Percentiles rank a stretch among this genome's conserved stretches.
Conservation (phyloP, 2,329 filamentous ascomycete genomes). For the Pseudocercospora pini-densiflorae region DNA sequence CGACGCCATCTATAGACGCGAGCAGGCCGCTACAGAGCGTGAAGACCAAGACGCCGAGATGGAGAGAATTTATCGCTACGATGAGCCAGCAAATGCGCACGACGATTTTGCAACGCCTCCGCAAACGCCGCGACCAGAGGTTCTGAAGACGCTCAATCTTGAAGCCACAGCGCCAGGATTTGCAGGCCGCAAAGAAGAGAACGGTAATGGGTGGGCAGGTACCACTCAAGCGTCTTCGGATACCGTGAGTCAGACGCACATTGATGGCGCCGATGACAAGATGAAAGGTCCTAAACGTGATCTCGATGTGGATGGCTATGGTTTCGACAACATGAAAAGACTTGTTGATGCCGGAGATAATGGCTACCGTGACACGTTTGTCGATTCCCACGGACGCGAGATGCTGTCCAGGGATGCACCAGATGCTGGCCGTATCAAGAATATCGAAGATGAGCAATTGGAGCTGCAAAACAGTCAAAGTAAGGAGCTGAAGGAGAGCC, state of each 20-base stretch:
- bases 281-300: conserved; percentile 53
- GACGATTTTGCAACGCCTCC: conserved; percentile 35
- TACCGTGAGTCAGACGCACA: conserved; percentile 5
- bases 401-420: conserved; percentile 69
- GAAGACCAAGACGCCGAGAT: conserved; percentile 66
- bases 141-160: conserved; percentile 34
- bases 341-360: conserved; percentile 40
- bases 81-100: conserved; percentile 12
- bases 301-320: conserved; percentile 78
- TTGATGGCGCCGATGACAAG: conserved; percentile 13
- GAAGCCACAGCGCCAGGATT: conserved; percentile 22
- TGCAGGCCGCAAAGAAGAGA: conserved; percentile 18
- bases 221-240: conserved; percentile 24
- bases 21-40: conserved; percentile 37
- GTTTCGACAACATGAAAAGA: conserved; percentile 71
- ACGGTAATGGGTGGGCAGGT: conserved; percentile 24
- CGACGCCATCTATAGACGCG: conserved; percentile 68
- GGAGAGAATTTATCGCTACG: conserved; percentile 41
- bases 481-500: conserved; percentile 40
- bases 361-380: conserved; percentile 52
- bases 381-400: conserved; percentile 67
- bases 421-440: conserved; percentile 63
- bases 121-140: conserved; percentile 37
- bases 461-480: conserved; percentile 24
- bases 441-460: conserved; percentile 37